Evolutionary conservation across 352 stramenopile genomes (phyloP).

Genomic region (Phytophthora podocarpi): DNA sequence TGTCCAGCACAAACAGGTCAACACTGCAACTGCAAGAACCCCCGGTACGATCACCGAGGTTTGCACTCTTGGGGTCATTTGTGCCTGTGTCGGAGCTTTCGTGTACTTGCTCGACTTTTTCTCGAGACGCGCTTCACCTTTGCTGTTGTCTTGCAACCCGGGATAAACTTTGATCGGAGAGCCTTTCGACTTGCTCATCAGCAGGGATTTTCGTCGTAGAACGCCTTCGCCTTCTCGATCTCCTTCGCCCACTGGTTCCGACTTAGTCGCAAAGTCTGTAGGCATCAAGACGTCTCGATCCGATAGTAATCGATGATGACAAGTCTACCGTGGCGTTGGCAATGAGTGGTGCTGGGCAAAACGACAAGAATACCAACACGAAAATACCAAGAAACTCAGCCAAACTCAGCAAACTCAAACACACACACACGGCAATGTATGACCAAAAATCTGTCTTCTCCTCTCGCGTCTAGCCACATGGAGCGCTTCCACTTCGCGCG

Average conservation of each 20-base stretch:
- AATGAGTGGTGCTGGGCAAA: no score
- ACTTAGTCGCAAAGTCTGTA: background rate
- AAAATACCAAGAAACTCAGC: no score
- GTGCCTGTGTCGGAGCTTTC: background rate
- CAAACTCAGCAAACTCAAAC: no score
- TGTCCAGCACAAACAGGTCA: constrained; percentile 26
- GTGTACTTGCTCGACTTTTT: constrained; percentile 10
- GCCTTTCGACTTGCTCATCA: background rate
- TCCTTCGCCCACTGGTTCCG: background rate
- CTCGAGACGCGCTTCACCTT: background rate
- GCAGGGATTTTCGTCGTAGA: background rate
- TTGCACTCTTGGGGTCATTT: background rate
- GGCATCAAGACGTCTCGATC: no score
- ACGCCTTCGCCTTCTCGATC: background rate
- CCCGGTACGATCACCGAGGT: background rate
- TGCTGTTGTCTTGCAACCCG: background rate
- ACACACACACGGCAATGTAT: constrained; percentile 27
- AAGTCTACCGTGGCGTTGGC: no score
- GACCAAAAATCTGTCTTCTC: constrained; percentile 21
- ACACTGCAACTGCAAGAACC: background rate
- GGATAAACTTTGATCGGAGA: constrained; percentile 5
- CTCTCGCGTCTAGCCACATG: constrained; percentile 16
- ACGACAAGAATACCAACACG: no score
- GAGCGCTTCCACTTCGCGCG: constrained; percentile 19
- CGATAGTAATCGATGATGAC: no score